Evolutionary conservation across 805 yeast genomes (phyloP), one percentile per base, ranked within the genome.

Genomic region (Candida oleophila): DNA sequence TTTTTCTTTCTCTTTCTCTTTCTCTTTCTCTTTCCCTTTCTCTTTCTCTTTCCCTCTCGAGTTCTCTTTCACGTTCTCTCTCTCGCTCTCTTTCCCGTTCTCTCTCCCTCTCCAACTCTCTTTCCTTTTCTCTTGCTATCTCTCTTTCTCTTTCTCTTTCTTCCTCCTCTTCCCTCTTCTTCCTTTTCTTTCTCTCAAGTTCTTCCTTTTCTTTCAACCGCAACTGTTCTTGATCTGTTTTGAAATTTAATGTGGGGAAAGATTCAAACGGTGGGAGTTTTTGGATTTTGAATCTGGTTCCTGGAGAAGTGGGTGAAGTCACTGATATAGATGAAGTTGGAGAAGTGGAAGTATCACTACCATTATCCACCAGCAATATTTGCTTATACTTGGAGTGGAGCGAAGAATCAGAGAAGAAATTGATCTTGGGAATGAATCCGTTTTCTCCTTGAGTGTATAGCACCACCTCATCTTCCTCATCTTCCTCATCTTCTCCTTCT

Each of bases 201-300:
- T 16, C 20, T 25, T 38, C 28, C 34, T 21, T 22, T 20, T 42
- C n/a, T 16, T 36, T 12, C 39, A 32, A 7, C 19, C 11, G 19
- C 43, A 7, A 8, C 37, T 41, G 33, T 32, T 3, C 20, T 28
- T 28, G 34, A 42, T 36, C 20, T 37, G 18, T 25, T 25, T 11
- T 25, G 11, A 7, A 25, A 20, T 12, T 21, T 32, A 51, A 43
- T 20, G 43, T 44, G 2, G 62, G 63, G 43, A 63, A 61, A 30
- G 47, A 53, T 25, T 64, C 66, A 20, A 62, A 38, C 1, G 67
- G 62, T 9, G 68, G 68, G 19, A 62, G 38, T n/a, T 41, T 20
- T 32, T 41, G 43, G 22, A 21, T 28, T 16, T 16, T 41, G 18
- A 41, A 41, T 32, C 15, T 22, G 12, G 18, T 19, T 47, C 52